Percentiles rank a stretch among this genome's conserved stretches.
Evolutionary conservation across 139 green algal species (phyloP).

Genomic region (Haematococcus sp.): DNA sequence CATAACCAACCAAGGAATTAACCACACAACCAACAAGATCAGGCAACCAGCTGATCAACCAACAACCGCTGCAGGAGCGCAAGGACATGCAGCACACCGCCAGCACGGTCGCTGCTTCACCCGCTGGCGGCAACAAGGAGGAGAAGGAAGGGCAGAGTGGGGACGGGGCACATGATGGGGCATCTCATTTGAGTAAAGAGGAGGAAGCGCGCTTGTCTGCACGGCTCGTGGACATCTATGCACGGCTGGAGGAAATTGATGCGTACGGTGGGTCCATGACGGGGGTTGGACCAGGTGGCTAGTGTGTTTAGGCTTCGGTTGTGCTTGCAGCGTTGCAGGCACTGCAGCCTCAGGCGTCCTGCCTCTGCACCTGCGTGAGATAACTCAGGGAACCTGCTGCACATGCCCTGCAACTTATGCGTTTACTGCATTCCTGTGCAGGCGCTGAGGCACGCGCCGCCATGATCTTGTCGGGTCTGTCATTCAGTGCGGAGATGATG

Average conservation of each 20-base stretch:
- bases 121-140: neutral
- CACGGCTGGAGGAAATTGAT: constrained; percentile 84
- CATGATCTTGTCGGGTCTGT: constrained; percentile 77
- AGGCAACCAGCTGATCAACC: too few species aligned
- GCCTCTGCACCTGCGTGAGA: too few species aligned
- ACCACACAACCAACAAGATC: too few species aligned
- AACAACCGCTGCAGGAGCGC: neutral
- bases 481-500: constrained; percentile 75
- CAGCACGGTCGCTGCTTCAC: neutral
- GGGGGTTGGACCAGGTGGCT: neutral
- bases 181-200: neutral
- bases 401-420: too few species aligned
- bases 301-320: neutral
- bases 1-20: too few species aligned
- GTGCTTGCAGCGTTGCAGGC: neutral
- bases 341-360: too few species aligned
- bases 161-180: neutral
- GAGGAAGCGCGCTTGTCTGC: constrained; percentile 21
- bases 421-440: too few species aligned
- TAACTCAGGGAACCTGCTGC: too few species aligned
- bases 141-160: neutral
- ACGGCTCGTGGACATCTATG: constrained; percentile 59
- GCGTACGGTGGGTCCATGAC: constrained; percentile 50
- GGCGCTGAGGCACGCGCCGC: constrained; percentile 69
- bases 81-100: neutral